Conservation (phyloP, 1,284 basidiomycete genomes). For the Fomes fomentarius region DNA sequence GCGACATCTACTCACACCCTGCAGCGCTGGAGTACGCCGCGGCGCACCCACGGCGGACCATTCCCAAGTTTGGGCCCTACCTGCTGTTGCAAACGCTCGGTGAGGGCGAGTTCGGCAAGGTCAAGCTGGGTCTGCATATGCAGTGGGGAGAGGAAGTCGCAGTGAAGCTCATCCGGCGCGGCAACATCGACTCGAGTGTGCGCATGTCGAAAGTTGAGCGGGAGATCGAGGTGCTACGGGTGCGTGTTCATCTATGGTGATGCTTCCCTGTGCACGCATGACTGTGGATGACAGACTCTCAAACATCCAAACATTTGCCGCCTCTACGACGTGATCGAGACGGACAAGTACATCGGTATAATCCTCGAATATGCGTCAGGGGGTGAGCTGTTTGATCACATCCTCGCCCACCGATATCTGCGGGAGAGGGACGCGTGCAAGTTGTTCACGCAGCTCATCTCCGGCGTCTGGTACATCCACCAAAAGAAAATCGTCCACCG, state of each 20-base stretch:
- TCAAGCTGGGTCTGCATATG: constrained; percentile 94
- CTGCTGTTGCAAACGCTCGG: constrained; percentile 94
- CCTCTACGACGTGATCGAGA: constrained; percentile 98
- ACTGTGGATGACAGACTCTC: constrained; percentile 62
- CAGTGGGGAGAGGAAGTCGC: constrained; percentile 99
- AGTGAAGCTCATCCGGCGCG: constrained; percentile 95
- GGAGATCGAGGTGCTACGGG: constrained; percentile 96
- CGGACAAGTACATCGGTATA: constrained; percentile 99
- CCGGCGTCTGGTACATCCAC: constrained; percentile 98
- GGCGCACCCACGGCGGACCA: constrained; percentile 83
- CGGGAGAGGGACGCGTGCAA: constrained; percentile 95
- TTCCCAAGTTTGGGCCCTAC: constrained; percentile 94
- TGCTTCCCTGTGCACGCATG: constrained; percentile 11
- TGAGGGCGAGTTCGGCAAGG: constrained; percentile 99
- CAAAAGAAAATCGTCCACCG: constrained; percentile 99
- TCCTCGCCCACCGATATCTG: constrained; percentile 96
- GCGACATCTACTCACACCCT: constrained; percentile 83
- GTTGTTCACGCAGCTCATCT: constrained; percentile 98
- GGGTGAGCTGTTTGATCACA: constrained; percentile 99
- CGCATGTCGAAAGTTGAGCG: constrained; percentile 96
- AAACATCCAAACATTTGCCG: constrained; percentile 99
- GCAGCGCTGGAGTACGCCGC: constrained; percentile 85
- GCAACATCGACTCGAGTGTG: constrained; percentile 86
- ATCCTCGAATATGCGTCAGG: constrained; percentile 98
- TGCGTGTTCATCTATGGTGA: constrained; percentile 44